phyloP scores from a whole-genome alignment of 441 rosid species.

The Pelargonium cotyledonis region DNA sequence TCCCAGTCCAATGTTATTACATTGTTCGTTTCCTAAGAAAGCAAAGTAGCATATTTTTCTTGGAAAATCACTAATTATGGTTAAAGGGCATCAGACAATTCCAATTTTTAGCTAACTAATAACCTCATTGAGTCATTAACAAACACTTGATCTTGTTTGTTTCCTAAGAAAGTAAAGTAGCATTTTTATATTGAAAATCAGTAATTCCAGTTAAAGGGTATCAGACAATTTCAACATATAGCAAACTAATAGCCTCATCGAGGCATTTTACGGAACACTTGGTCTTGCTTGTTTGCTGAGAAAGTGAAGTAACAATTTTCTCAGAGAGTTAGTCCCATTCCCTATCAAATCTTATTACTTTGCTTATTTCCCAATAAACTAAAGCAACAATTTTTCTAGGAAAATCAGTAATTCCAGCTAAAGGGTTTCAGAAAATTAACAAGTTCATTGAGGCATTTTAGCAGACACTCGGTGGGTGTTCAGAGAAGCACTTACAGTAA shows the following conservation, averaged over 20 bases:
- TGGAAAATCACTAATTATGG: not conserved
- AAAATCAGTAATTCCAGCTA: not conserved
- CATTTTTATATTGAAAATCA: not conserved
- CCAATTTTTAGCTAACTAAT: not conserved
- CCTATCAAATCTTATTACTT: no score
- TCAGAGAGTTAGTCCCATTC: not conserved
- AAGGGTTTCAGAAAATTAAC: not conserved
- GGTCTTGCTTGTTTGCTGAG: not conserved
- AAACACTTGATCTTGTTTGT: not conserved
- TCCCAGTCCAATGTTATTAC: not conserved
- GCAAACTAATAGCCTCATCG: not conserved
- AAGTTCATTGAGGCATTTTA: not conserved
- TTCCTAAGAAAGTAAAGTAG: not conserved
- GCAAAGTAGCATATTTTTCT: not conserved
- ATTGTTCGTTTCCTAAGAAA: not conserved
- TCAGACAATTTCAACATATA: not conserved
- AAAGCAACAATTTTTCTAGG: not conserved
- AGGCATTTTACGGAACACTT: not conserved
- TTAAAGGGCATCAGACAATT: not conserved
- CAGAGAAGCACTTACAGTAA: slow-evolving; percentile 52
- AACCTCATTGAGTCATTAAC: not conserved
- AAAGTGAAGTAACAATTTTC: not conserved
- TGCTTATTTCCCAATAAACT: no score
- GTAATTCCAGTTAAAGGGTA: not conserved
- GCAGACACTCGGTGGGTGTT: not conserved